Percentiles rank a stretch among this genome's conserved stretches.
These are phyloP conservation scores for Aspergillus fructus DNA, from an alignment of 2,329 filamentous ascomycete species.

Conservation along the genomic window DNA sequence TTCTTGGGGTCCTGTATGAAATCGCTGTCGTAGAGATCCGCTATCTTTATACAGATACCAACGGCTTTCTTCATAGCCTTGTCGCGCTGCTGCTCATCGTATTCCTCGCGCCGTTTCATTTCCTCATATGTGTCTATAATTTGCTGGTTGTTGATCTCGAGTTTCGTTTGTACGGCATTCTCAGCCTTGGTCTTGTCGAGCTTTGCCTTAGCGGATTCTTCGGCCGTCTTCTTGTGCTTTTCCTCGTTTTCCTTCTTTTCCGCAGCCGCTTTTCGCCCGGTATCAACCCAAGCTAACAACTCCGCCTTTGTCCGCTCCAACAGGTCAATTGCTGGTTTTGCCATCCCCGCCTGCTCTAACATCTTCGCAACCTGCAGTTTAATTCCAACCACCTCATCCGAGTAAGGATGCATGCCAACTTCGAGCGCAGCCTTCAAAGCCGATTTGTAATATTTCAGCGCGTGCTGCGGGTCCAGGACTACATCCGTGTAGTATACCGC, in stretches of 20 bases:
- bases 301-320: conserved; percentile 74
- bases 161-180: conserved; percentile 15
- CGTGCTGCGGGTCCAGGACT: conserved; percentile 69
- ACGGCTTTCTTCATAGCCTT: conserved; percentile 72
- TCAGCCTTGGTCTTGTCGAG: not conserved
- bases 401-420: conserved; percentile 79
- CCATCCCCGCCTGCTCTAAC: conserved; percentile 73
- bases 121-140: conserved; percentile 23
- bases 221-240: conserved; percentile 1
- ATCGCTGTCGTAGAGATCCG: conserved; percentile 74
- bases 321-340: conserved; percentile 69
- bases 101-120: conserved; percentile 25
- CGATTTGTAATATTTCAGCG: conserved; percentile 78
- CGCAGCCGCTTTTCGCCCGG: conserved; percentile 18
- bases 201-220: not conserved
- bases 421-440: conserved; percentile 73
- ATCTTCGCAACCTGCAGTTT: conserved; percentile 78
- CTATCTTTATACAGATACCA: conserved; percentile 77
- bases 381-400: conserved; percentile 86
- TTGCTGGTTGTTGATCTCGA: conserved; percentile 21
- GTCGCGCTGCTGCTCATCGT: conserved; percentile 51
- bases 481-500: conserved; percentile 86
- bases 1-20: conserved; percentile 71
- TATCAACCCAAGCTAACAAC: conserved; percentile 50
- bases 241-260: conserved; percentile 15